These are phyloP conservation scores for Aspergillus spinulosporus DNA, from an alignment of 2,329 filamentous ascomycete genomes.

Conservation along the genomic window DNA sequence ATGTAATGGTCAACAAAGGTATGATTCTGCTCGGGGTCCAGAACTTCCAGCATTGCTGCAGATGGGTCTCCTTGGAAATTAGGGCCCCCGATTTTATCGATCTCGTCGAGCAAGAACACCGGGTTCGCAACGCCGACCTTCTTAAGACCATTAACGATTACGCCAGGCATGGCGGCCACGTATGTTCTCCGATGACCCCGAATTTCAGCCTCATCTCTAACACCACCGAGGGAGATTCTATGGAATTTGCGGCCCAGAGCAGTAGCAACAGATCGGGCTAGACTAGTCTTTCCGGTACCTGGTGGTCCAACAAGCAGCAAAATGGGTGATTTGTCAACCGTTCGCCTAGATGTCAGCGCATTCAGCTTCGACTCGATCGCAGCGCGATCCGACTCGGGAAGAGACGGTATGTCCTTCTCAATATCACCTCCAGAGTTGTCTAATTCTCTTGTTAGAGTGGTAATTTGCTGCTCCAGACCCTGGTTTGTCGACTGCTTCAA, in stretches of 20 bases:
- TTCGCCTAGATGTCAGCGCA: slow-evolving; percentile 74
- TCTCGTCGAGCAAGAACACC: slow-evolving; percentile 93
- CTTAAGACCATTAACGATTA: slow-evolving; percentile 89
- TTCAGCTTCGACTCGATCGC: slow-evolving; percentile 65
- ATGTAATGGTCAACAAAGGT: slow-evolving; percentile 95
- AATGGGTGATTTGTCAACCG: slow-evolving; percentile 94
- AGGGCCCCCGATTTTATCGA: slow-evolving; percentile 89
- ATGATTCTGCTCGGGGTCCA: slow-evolving; percentile 96
- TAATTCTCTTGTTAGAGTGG: slow-evolving; percentile 52
- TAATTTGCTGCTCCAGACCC: slow-evolving; percentile 75
- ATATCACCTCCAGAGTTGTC: slow-evolving; percentile 43
- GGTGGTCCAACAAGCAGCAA: slow-evolving; percentile 89
- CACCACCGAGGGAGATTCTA: slow-evolving; percentile 91
- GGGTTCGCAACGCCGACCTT: slow-evolving; percentile 96
- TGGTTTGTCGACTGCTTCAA: slow-evolving; percentile 90
- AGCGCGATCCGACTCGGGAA: slow-evolving; percentile 48
- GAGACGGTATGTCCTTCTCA: slow-evolving; percentile 59
- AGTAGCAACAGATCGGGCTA: slow-evolving; percentile 89
- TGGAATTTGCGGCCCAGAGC: slow-evolving; percentile 95
- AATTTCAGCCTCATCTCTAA: slow-evolving; percentile 95
- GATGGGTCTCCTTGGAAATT: slow-evolving; percentile 95
- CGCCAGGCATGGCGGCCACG: slow-evolving; percentile 96
- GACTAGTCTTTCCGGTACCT: slow-evolving; percentile 91
- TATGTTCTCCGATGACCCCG: slow-evolving; percentile 93
- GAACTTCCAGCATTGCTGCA: slow-evolving; percentile 94